phyloP scores from a whole-genome alignment of 2,329 filamentous ascomycete species.

The Paraconiothyrium sp. region DNA sequence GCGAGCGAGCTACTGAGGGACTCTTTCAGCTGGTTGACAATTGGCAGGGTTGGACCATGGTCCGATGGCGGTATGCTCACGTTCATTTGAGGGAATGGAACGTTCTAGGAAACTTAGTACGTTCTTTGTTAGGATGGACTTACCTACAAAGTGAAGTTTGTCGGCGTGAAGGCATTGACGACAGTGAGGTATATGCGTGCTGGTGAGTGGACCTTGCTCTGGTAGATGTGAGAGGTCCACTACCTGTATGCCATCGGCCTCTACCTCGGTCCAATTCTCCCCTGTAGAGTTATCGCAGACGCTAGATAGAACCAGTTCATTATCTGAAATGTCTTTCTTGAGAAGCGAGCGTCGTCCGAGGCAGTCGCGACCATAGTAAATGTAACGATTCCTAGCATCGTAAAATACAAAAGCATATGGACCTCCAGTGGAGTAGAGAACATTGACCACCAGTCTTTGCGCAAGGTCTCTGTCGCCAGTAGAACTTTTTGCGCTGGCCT shows the following conservation, averaged over 20 bases:
- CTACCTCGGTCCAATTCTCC: constrained; percentile 77
- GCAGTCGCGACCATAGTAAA: constrained; percentile 89
- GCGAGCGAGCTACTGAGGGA: constrained; percentile 70
- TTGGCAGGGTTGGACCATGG: constrained; percentile 52
- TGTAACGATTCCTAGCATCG: constrained; percentile 66
- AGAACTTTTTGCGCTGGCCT: constrained; percentile 20
- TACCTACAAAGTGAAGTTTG: constrained; percentile 45
- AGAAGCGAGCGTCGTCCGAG: constrained; percentile 87
- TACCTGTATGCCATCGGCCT: constrained; percentile 82
- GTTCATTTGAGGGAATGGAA: constrained; percentile 58
- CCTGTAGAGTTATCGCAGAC: constrained; percentile 49
- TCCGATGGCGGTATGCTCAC: constrained; percentile 37
- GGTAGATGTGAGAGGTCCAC: constrained; percentile 61
- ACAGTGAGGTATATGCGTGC: constrained; percentile 36
- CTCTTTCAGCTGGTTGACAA: constrained; percentile 63
- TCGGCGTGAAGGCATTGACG: constrained; percentile 20
- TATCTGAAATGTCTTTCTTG: constrained; percentile 59
- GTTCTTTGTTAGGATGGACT: constrained; percentile 23
- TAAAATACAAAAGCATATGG: constrained; percentile 92
- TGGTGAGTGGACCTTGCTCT: constrained; percentile 11
- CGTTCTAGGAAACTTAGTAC: constrained; percentile 45
- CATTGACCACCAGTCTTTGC: constrained; percentile 26
- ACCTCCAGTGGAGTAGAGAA: constrained; percentile 59
- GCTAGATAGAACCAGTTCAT: constrained; percentile 45
- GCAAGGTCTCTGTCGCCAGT: constrained; percentile 10